phyloP scores from a whole-genome alignment of 169 alveolate genomes.

The Plasmodium yoelii region DNA sequence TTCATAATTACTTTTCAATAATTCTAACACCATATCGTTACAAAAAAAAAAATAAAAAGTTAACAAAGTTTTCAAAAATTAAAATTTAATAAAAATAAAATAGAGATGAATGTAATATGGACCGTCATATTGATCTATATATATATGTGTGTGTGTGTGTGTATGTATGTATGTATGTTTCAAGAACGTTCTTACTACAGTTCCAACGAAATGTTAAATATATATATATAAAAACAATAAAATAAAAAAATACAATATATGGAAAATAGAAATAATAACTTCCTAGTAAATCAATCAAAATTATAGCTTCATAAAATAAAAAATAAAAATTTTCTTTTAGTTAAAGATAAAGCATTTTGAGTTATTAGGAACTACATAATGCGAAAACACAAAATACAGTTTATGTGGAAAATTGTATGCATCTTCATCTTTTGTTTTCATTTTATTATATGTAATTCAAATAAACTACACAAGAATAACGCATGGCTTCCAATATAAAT shows the following conservation, averaged over 20 bases:
- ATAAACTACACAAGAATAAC: slow-evolving; percentile 9
- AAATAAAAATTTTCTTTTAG: slow-evolving; percentile 30
- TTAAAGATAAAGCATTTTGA: slow-evolving; percentile 20
- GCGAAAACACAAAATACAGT: slow-evolving; percentile 19
- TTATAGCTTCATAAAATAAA: slow-evolving; percentile 31
- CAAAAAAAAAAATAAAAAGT: slow-evolving; percentile 4
- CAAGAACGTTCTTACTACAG: slow-evolving; percentile 1
- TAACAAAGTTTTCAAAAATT: slow-evolving; percentile 16
- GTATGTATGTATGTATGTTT: slow-evolving; percentile 1
- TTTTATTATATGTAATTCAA: slow-evolving; percentile 7
- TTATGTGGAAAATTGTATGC: slow-evolving; percentile 9
- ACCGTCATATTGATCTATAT: slow-evolving; percentile 13
- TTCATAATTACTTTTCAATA: slow-evolving; percentile 59
- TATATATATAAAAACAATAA: not conserved
- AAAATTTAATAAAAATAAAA: slow-evolving; percentile 12
- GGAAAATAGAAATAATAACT: slow-evolving; percentile 3
- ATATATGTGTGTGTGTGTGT: not conserved
- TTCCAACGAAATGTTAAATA: too few species aligned
- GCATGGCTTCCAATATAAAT: not conserved
- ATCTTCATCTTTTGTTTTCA: slow-evolving; percentile 1
- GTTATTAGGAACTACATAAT: slow-evolving; percentile 12
- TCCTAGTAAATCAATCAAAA: slow-evolving; percentile 44
- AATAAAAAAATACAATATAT: not conserved
- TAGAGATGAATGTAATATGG: slow-evolving; percentile 2
- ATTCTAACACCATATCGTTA: slow-evolving; percentile 49